Base-by-base conservation (phyloP, 2,329 filamentous ascomycete genomes). In the Eutypella sp. region DNA sequence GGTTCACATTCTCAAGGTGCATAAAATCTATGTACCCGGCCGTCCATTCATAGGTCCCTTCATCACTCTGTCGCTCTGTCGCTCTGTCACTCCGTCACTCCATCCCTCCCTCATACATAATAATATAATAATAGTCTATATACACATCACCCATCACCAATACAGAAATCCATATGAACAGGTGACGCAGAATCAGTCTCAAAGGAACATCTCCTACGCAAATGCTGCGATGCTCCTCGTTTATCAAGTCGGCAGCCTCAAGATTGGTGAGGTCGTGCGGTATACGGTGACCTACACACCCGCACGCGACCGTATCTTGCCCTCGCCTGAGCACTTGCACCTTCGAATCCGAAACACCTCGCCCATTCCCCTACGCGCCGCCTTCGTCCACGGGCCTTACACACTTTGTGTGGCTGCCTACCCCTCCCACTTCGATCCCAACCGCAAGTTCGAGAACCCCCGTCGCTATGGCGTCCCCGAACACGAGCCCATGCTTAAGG, bases 401-500 rank as follows among this genome's bases (percentile, higher is more conserved):
- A 95, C 85, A 1, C 78, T 97, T 31, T 90, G 89, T 59, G 85
- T 91, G 41, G 84, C 91, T 42, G 87, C 90, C 20, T 95, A 95
- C 58, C 89, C 92, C 1, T 77, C 87, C 15, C 81, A 76, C 40
- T 97, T 93, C 71, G 79, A 91, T 58, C 89, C 92, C 2, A 90
- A 96, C 67, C 73, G 76, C 54, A 90, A 89, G 63, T 84, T 87
- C 56, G 79, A 84, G 47, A 75, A 84, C 42, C 78, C 85, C 1
- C 78, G 82, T 43, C 74, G 75, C 43, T 84, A 90, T 69, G 89
- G 88, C 40, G 78, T 85, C 1, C 93, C 93, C 15, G 87, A 95
- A 58, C 99, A 93, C 60, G 93, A 99, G 68, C 92, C 93, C 40
- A 92, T 96, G 73, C 78, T 99, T 62, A 97, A 97, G 73, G 91